Base-by-base conservation (phyloP, 2,329 filamentous ascomycete species). In the Hypomyces perniciosus region DNA sequence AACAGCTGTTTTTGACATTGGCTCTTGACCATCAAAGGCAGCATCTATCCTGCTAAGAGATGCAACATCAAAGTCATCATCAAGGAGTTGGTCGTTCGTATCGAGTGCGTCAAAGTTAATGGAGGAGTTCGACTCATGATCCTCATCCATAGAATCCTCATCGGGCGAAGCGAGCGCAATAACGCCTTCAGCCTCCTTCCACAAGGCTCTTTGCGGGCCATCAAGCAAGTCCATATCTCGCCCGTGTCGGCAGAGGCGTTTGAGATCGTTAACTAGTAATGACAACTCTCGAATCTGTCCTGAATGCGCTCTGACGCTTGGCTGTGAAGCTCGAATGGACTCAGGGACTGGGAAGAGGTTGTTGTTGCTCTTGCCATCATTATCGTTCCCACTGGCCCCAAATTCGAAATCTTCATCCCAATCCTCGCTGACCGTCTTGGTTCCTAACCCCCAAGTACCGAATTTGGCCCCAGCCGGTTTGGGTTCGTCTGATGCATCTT, bases 331-430 rank as follows among this genome's bases (percentile, higher is more conserved):
- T 60, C 86, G 84, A 50, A 95, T 93, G 2, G 82, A 86, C 57
- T 84, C 81, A 0, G 89, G 89, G 27, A 95, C 66, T 38, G 66
- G 62, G 57, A 71, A 68, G 27, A 61, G 48, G 51, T 64, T 56
- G 20, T 62, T 60, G 4, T 65, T 66, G 28, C 66, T 65, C 29
- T 64, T 66, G 33, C 67, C 68, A 35, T 66, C 64, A n/a, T 67
- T 66, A 4, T 55, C 64, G 34, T 68, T 61, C 40, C 70, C 72
- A 31, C 75, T 65, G 28, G 71, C 72, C 7, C 78, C 78, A 63
- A 92, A 91, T 54, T 92, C 87, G 59, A 95, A 93, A 65, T 95
- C 89, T 56, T 91, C 87, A 59, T 92, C 89, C 89, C 89, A 95
- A 62, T 93, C 88, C 64, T 95, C 89, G 54, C 85, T 91, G 8